Base-by-base conservation (phyloP, 108 stramenopile genomes). In the Nitzschia sp. region DNA sequence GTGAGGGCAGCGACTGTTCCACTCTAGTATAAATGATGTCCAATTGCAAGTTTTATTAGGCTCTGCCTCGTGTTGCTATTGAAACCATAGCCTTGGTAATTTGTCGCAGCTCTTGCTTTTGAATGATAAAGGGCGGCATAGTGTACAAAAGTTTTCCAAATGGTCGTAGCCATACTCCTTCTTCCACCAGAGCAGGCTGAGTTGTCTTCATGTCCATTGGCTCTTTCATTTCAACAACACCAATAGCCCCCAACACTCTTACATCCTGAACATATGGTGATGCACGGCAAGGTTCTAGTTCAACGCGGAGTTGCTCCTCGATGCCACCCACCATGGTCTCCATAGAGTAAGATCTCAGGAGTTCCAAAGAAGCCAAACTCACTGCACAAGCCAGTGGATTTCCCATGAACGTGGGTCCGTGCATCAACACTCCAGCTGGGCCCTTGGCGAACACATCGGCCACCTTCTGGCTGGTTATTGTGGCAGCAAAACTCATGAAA, bases 321-420 rank as follows among this genome's bases (percentile, higher is more conserved):
- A 89, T 91, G 42, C 50, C 54, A 14, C 56, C 58, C 10, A 94
- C 86, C 44, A 75, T 71, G 9, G 59, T 51, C 53, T 80, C 34
- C 80, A 84, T 88, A 11, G 80, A 62, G 20, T 83, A 84, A 1
- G 61, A 57, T 64, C 71, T 54, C 51, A 94, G 61, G 43, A 89
- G 54, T 53, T 79, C 62, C 19, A 88, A 26, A 3, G 81, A 83
- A 53, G 88, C 90, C 41, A 86, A 46, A 43, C 86, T 76, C 0
- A 90, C 86, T n/a, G 91, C 76, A 63, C 86, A 88, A 24, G 91
- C 91, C 53, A 88, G 64, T 29, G 91, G 91, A 69, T 92, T 92
- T 14, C 80, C 91, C 86, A 89, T 89, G 63, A 92, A 92, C 10
- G 91, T 92, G 15, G 88, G 91, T 10, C 88, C 88, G 44, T 92